Base-by-base conservation (phyloP, 148 eudicot genomes). In the Vaccinium darrowii region DNA sequence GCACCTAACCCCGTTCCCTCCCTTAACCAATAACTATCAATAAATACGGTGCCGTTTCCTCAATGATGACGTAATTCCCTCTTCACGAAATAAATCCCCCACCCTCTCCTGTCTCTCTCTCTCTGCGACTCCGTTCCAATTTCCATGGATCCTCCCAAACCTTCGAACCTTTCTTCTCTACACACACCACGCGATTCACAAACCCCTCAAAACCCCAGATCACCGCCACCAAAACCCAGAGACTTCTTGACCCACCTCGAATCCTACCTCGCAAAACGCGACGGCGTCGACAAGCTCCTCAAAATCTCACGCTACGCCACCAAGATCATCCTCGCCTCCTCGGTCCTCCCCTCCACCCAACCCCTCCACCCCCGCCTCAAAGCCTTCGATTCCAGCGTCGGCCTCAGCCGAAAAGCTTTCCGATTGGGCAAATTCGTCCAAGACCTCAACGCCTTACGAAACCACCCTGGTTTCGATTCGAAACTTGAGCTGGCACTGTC, bases 381-480 rank as follows among this genome's bases (percentile, higher is more conserved):
- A 39, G 43, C 85, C 81, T 97, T 97, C 93, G 98, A 97, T 3
- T 94, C 99, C 21, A 88, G 87, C 85, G 93, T 95, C 63, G 98
- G 98, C 0, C 57, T 94, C 43, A 94, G 98, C 79, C 98, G 99
- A 8, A 97, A 97, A 53, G 99, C 99, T 79, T 97, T 97, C 78
- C 94, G 99, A 16, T 90, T 97, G 69, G 99, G 99, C 0, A 97
- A 97, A 30, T 97, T 97, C 89, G 81, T 97, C 47, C 99, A 97
- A 60, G 93, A 95, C 86, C 80, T 97, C 76, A 97, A 97, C 84
- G 88, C 98, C 0, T 82, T 97, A 0, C 94, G 99, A 0, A 53
- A 87, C 13, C 33, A 86, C 16, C 10, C 83, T 0, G 14, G 30
- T 15, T 60, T 75, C 16, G 39, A 58, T 12, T 81, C 86, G 14